Conservation (phyloP, 345 rosid genomes). For the Microcos paniculata region DNA sequence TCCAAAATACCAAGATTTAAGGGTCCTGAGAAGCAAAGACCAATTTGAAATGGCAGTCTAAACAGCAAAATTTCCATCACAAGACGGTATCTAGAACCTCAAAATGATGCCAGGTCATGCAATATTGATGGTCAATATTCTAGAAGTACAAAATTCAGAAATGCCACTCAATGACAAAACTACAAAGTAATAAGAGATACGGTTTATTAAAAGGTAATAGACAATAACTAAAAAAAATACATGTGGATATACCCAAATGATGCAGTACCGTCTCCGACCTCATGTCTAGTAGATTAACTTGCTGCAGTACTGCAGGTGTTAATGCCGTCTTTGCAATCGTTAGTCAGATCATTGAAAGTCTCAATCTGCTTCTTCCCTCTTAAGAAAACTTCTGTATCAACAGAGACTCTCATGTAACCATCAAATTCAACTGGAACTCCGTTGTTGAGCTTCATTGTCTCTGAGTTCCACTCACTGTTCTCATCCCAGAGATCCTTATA, state of each 20-base stretch:
- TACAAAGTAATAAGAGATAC: slow-evolving; percentile 12
- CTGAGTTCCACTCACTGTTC: slow-evolving; percentile 87
- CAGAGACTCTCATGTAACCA: slow-evolving; percentile 86
- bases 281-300: slow-evolving; percentile 32
- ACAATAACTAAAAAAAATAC: slow-evolving; percentile 18
- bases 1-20: not conserved
- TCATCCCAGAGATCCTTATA: slow-evolving; percentile 85
- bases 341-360: slow-evolving; percentile 87
- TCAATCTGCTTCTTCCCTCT: slow-evolving; percentile 95
- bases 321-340: slow-evolving; percentile 86
- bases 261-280: slow-evolving; percentile 8
- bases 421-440: slow-evolving; percentile 86
- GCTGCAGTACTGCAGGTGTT: slow-evolving; percentile 74
- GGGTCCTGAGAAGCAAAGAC: not conserved
- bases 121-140: slow-evolving; percentile 4
- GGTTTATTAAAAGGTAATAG: slow-evolving; percentile 20
- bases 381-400: slow-evolving; percentile 89
- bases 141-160: slow-evolving; percentile 6
- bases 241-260: not conserved
- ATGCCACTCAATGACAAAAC: slow-evolving; percentile 14
- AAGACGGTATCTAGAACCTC: not conserved
- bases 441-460: slow-evolving; percentile 75
- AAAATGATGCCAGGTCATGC: not conserved
- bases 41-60: not conserved
- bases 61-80: not conserved